A percentile compares a stretch with the other conserved stretches of the same genome.
Conservation (phyloP, 306 rosid species). For the Malus fusca region DNA sequence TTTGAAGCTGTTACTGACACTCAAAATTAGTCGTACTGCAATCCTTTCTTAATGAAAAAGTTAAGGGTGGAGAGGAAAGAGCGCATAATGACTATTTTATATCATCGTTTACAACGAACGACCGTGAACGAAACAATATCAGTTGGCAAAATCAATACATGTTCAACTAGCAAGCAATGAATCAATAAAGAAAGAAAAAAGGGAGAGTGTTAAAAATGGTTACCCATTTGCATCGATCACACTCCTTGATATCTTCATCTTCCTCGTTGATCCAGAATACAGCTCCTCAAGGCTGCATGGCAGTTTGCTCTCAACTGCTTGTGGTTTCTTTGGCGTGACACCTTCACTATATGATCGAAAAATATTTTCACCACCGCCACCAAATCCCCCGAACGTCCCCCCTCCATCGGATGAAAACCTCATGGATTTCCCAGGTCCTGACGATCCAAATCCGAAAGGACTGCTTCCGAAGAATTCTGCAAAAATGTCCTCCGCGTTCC, state of each 20-base stretch:
- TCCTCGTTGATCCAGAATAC: constrained; percentile 83
- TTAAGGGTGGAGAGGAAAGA: too few species aligned
- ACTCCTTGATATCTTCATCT: constrained; percentile 94
- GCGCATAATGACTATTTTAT: not conserved
- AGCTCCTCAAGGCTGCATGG: constrained; percentile 81
- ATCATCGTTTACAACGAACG: too few species aligned
- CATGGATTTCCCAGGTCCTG: constrained; percentile 65
- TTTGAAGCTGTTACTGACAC: not conserved
- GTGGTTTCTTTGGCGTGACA: constrained; percentile 61
- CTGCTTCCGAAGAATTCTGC: constrained; percentile 94
- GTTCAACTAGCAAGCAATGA: not conserved
- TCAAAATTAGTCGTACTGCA: too few species aligned
- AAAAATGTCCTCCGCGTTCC: constrained; percentile 93
- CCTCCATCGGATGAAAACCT: constrained; percentile 64
- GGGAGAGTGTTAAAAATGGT: not conserved
- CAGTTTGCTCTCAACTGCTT: constrained; percentile 74
- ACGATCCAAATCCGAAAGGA: constrained; percentile 82
- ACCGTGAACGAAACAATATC: not conserved
- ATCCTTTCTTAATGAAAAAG: too few species aligned
- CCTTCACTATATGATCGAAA: constrained; percentile 50
- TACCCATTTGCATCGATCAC: constrained; percentile 56
- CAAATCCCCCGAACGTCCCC: constrained; percentile 48
- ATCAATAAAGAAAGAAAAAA: not conserved
- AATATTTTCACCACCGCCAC: constrained; percentile 45
- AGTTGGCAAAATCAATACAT: not conserved